Conservation (phyloP, 2,329 filamentous ascomycete species). For the Periconia macrospinosa region DNA sequence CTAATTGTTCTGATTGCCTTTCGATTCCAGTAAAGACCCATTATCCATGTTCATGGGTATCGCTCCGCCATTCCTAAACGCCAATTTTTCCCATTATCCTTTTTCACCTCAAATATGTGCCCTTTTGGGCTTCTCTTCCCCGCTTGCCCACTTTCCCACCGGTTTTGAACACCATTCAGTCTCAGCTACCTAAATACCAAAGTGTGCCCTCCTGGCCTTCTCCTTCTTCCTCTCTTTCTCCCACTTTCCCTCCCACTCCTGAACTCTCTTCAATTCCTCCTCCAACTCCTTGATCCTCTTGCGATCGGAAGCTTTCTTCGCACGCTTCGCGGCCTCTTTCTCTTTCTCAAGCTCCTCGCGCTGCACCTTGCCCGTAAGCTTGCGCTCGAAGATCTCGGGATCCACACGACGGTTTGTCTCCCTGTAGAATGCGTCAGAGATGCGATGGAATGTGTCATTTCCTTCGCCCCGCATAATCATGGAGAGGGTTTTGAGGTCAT, state of each 20-base stretch:
- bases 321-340: neutral
- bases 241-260: neutral
- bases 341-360: neutral
- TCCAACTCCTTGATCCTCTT: neutral
- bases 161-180: no score
- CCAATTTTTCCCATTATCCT: no score
- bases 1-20: no score
- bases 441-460: conserved; percentile 48
- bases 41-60: no score
- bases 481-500: conserved; percentile 47
- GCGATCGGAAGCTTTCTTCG: neutral
- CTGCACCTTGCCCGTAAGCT: conserved; percentile 33
- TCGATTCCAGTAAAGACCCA: no score
- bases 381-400: conserved; percentile 48
- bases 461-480: conserved; percentile 49
- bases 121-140: no score
- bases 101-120: no score
- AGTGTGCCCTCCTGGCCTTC: neutral
- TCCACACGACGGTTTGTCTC: conserved; percentile 51
- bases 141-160: no score
- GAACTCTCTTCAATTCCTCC: neutral
- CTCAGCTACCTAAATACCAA: neutral
- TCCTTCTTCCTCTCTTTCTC: neutral
- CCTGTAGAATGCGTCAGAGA: conserved; percentile 53
- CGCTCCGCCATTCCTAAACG: no score